Conservation (phyloP, 1,284 basidiomycete species). For the Papiliotrema flavescens region DNA sequence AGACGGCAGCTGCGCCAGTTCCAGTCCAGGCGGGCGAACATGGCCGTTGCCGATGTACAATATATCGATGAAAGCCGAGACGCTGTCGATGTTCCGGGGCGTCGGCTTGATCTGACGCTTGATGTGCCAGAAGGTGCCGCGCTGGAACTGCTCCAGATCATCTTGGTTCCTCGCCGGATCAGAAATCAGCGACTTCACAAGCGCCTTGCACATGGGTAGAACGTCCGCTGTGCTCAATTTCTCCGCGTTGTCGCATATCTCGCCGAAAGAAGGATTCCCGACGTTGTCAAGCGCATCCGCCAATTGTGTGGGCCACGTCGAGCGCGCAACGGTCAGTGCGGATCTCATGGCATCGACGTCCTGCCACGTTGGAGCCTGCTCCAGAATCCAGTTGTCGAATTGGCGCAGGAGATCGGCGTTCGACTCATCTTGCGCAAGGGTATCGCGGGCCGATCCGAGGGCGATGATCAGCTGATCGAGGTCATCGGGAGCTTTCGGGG, state of each 20-base stretch:
- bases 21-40: not conserved
- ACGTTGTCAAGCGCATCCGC: not conserved
- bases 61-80: slow-evolving; percentile 69
- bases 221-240: not conserved
- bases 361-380: not conserved
- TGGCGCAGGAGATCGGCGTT: not conserved
- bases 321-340: not conserved
- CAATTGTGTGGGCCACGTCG: not conserved
- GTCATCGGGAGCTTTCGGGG: not conserved
- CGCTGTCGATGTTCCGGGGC: slow-evolving; percentile 56
- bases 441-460: not conserved
- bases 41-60: slow-evolving; percentile 42
- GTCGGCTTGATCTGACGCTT: slow-evolving; percentile 60
- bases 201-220: not conserved
- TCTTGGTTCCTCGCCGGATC: not conserved
- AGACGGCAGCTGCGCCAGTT: not conserved
- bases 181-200: not conserved
- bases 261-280: not conserved
- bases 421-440: not conserved
- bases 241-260: not conserved
- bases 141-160: slow-evolving; percentile 14
- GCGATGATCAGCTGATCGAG: slow-evolving; percentile 1
- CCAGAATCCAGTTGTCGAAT: not conserved
- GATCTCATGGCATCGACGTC: not conserved
- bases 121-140: slow-evolving; percentile 71